These are phyloP conservation scores for Populus ilicifolia DNA, from an alignment of 345 rosid genomes.

Conservation along the genomic window DNA sequence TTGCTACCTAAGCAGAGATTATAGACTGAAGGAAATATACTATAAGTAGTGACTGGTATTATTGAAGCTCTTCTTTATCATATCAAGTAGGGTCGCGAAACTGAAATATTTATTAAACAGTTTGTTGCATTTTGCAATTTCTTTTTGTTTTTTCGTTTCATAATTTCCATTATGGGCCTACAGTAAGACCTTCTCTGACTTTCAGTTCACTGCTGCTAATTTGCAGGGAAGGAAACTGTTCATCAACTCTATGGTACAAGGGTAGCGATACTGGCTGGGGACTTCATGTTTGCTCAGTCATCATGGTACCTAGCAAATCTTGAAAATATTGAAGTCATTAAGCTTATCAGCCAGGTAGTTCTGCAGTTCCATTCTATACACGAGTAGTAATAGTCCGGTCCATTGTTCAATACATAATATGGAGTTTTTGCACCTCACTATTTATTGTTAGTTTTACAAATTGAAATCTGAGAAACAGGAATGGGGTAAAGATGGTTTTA, in stretches of 20 bases:
- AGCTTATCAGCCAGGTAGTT: slow-evolving; percentile 88
- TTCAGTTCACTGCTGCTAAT: background rate
- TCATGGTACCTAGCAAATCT: slow-evolving; percentile 97
- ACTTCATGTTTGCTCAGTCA: slow-evolving; percentile 97
- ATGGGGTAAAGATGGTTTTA: background rate
- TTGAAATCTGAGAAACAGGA: background rate
- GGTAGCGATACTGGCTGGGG: slow-evolving; percentile 88
- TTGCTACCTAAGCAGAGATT: background rate
- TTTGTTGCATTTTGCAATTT: background rate
- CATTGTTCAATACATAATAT: background rate
- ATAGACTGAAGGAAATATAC: background rate
- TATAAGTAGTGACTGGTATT: background rate
- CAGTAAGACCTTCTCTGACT: background rate
- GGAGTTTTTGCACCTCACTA: background rate
- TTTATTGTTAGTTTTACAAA: background rate
- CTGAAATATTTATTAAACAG: background rate
- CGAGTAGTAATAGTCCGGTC: background rate
- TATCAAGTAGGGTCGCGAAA: background rate
- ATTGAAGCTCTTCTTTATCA: background rate
- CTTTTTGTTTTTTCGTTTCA: background rate
- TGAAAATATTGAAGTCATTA: slow-evolving; percentile 88
- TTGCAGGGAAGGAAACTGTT: slow-evolving; percentile 75
- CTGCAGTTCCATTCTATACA: background rate
- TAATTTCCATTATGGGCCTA: too few species aligned
- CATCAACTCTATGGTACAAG: slow-evolving; percentile 83